Evolutionary conservation across 306 rosid species (phyloP), one percentile per base, ranked within the genome.

Genomic region (Acacia melanoxylon): DNA sequence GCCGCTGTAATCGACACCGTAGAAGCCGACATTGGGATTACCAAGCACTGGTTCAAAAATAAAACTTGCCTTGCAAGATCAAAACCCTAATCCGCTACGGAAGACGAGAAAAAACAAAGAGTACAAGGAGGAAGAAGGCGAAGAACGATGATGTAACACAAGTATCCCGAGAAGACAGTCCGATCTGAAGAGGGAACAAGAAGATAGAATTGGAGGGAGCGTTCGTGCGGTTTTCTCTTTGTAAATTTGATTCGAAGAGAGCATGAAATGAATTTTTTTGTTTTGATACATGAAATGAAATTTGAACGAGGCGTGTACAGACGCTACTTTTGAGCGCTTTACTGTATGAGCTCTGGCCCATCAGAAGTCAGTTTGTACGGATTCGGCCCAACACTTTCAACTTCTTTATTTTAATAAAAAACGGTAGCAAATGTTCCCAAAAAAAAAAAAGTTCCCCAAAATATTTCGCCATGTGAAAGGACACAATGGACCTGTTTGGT

Each of bases 1-100:
- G 97, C 91, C 82, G 97, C 97, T 88, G 98, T 90, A 59, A 94
- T 91, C 10, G 99, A 93, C 16, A 92, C 93, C 56, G 97, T 92
- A 83, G 99, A 93, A 82, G 99, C 97, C 82, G 99, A 93, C 99
- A 96, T 96, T 85, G 75, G 86, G 66, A 52, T 78, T 66, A 68
- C 31, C 81, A 35, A 87, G n/a, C 74, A 44, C 75, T 40, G 46
- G 29, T 74, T 67, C 73, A 75, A 40, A 15, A 15, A 17, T 22
- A 4, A 41, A 40, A 25, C 17, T 4, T 45, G 2, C 24, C 25
- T 31, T 5, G 27, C 41, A 44, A 22, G 27, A 49, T 17, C 35
- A 76, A 77, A 85, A 71, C 88, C 85, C 88, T 78, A 81, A 67
- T 66, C 31, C 35, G 44, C 10, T 22, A 44, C 31, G 70, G 67